A percentile compares a stretch with the other conserved stretches of the same genome.
Evolutionary conservation across 2,329 filamentous ascomycete genomes (phyloP).

Genomic region (Pseudopyricularia javanii): DNA sequence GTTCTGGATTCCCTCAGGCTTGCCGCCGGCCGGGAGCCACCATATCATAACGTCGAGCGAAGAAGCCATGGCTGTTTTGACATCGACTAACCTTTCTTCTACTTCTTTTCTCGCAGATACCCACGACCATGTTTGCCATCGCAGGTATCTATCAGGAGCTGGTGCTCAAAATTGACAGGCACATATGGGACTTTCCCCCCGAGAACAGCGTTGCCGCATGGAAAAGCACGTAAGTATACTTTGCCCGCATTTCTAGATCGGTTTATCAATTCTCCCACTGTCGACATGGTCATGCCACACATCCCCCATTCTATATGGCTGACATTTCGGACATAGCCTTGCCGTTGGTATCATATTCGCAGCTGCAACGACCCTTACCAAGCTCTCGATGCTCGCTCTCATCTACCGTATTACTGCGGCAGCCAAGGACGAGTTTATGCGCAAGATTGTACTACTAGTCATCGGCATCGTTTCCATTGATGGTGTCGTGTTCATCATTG

Average conservation of each 20-base stretch:
- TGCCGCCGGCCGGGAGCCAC: too few species aligned
- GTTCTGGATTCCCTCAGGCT: neutral
- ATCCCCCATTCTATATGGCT: neutral
- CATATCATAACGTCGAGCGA: too few species aligned
- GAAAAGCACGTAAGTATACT: conserved; percentile 13
- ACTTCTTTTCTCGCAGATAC: conserved; percentile 8
- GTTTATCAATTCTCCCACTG: neutral
- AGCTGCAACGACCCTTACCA: conserved; percentile 23
- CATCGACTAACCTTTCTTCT: neutral
- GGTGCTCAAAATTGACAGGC: conserved; percentile 17
- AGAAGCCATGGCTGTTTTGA: neutral
- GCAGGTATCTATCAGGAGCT: conserved; percentile 15
- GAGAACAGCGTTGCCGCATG: conserved; percentile 11
- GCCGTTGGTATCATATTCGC: conserved; percentile 23
- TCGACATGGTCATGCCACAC: neutral
- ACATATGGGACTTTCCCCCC: conserved; percentile 19
- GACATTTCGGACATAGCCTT: conserved; percentile 10
- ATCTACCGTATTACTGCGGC: conserved; percentile 21
- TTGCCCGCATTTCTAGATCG: neutral
- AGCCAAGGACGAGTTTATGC: conserved; percentile 16
- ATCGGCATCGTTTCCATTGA: conserved; percentile 16
- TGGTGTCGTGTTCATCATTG: conserved; percentile 20
- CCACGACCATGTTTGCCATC: conserved; percentile 18
- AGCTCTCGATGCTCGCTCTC: conserved; percentile 26
- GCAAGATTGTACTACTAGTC: conserved; percentile 16